phyloP scores from a whole-genome alignment of 164 flowering plant genomes.

The Kalanchoe fedtschenkoi region DNA sequence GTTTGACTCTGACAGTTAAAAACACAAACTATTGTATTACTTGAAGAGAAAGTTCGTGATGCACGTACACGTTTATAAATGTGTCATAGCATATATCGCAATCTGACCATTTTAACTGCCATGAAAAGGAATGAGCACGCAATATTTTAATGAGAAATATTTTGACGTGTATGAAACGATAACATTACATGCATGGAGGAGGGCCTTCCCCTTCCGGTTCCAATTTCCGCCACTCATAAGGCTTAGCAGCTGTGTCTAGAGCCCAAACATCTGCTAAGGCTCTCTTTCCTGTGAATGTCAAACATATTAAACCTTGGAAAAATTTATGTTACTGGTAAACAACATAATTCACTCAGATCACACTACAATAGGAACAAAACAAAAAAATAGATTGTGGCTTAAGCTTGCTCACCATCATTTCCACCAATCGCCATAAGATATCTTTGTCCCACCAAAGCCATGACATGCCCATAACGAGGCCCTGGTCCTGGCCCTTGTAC shows the following conservation, averaged over 20 bases:
- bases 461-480: conserved; percentile 98
- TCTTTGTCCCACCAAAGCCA: conserved; percentile 98
- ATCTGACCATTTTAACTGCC: no score
- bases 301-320: conserved; percentile 3
- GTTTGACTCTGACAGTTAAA: no score
- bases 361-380: background rate
- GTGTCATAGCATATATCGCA: no score
- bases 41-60: no score
- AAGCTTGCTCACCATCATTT: conserved; percentile 65
- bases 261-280: conserved; percentile 99
- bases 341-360: background rate
- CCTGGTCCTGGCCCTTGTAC: conserved; percentile 99
- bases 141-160: no score
- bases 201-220: conserved; percentile 99
- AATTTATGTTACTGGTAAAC: background rate
- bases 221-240: conserved; percentile 97
- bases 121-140: no score
- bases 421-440: conserved; percentile 98
- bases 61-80: no score
- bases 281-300: conserved; percentile 56
- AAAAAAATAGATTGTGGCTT: background rate
- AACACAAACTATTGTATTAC: no score
- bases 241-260: conserved; percentile 97
- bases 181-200: conserved; percentile 91
- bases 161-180: background rate